Conservation (phyloP, 2,329 filamentous ascomycete species). For the Balansia obtecta region DNA sequence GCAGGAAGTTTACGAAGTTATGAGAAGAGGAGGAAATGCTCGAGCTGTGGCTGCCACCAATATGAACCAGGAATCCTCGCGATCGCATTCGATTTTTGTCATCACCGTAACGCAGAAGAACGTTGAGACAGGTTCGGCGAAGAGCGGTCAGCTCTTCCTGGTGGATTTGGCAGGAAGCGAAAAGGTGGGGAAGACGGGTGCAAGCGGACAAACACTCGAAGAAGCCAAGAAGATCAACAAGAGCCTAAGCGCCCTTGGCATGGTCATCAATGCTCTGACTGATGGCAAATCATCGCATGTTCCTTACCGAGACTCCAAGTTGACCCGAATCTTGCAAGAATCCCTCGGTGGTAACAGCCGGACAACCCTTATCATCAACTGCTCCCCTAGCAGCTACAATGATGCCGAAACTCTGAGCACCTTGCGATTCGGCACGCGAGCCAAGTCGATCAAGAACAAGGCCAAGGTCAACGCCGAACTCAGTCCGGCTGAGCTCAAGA, state of each 20-base stretch:
- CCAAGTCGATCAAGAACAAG: constrained; percentile 99
- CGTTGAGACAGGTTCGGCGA: constrained; percentile 86
- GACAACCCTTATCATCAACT: constrained; percentile 98
- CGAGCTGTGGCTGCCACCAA: constrained; percentile 93
- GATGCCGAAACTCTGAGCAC: constrained; percentile 89
- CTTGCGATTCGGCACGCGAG: constrained; percentile 84
- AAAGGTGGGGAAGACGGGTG: constrained; percentile 97
- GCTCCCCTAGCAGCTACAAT: constrained; percentile 97
- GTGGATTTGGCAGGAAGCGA: constrained; percentile 97
- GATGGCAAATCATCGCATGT: constrained; percentile 95
- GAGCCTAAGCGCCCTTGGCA: constrained; percentile 92
- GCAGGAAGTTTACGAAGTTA: constrained; percentile 91
- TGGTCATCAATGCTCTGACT: constrained; percentile 97
- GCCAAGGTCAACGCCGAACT: constrained; percentile 98
- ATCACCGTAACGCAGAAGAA: constrained; percentile 97
- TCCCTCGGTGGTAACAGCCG: constrained; percentile 93
- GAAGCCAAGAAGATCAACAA: constrained; percentile 99
- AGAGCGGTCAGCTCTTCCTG: constrained; percentile 92
- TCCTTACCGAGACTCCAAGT: constrained; percentile 94
- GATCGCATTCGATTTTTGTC: constrained; percentile 96
- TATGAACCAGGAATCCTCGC: constrained; percentile 98
- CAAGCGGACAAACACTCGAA: constrained; percentile 91
- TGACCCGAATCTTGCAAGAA: constrained; percentile 94
- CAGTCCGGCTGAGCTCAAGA: constrained; percentile 89
- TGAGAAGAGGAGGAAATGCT: constrained; percentile 81